Evolutionary conservation across 192 early-diverging fungal species (phyloP).

Genomic region (Oehlia diaphana): DNA sequence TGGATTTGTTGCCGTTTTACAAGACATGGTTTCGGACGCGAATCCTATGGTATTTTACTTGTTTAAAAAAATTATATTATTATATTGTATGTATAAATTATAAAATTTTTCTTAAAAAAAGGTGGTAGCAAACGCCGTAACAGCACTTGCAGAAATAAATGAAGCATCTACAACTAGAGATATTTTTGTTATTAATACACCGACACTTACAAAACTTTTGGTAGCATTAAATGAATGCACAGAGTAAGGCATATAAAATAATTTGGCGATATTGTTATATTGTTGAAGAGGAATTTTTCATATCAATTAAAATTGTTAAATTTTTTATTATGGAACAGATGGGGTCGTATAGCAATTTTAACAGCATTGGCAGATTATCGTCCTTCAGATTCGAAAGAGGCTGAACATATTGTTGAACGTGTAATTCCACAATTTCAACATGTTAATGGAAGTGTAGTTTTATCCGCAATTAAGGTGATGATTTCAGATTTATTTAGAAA

Average conservation of each 20-base stretch:
- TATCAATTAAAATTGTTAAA: neutral
- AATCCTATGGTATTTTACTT: slow-evolving; percentile 87
- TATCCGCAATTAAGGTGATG: slow-evolving; percentile 79
- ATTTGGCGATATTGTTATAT: neutral
- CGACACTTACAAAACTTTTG: slow-evolving; percentile 78
- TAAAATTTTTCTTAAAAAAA: slow-evolving; percentile 25
- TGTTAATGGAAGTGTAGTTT: slow-evolving; percentile 93
- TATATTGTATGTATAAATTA: neutral
- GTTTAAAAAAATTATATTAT: neutral
- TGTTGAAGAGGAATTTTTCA: neutral
- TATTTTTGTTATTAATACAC: slow-evolving; percentile 75
- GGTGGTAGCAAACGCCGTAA: slow-evolving; percentile 93
- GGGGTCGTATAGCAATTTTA: slow-evolving; percentile 97
- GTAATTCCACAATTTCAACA: slow-evolving; percentile 93
- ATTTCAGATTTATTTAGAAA: neutral
- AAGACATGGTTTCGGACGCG: slow-evolving; percentile 88
- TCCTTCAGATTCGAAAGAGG: slow-evolving; percentile 78
- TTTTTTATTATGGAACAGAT: slow-evolving; percentile 35
- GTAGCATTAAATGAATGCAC: slow-evolving; percentile 96
- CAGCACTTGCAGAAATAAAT: slow-evolving; percentile 88
- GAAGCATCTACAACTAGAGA: slow-evolving; percentile 66
- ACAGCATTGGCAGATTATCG: slow-evolving; percentile 78
- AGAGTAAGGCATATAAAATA: slow-evolving; percentile 58
- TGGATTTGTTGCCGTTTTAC: slow-evolving; percentile 82
- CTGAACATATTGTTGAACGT: slow-evolving; percentile 85